Percentiles rank a stretch among this genome's conserved stretches.
Conservation (phyloP, 164 flowering plant species). For the Cinnamomum micranthum region DNA sequence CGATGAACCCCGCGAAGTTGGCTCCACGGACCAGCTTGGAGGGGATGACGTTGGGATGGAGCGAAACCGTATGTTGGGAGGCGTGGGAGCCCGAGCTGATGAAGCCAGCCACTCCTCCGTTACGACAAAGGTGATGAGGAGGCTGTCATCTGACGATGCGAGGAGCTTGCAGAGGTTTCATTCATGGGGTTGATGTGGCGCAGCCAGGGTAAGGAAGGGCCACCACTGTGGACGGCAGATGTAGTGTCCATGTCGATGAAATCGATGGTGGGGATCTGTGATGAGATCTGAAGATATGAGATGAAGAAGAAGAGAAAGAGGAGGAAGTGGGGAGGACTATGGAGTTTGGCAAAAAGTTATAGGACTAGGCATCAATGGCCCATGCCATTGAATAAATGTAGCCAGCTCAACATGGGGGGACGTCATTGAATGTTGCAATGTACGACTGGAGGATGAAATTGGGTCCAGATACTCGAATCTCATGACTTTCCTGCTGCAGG, state of each 20-base stretch:
- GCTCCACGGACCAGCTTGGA: conserved; percentile 50
- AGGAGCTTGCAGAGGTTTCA: background rate
- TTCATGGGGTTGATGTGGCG: background rate
- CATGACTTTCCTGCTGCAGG: too few relatives aligned
- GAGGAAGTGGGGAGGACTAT: too few relatives aligned
- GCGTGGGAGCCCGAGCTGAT: conserved; percentile 30
- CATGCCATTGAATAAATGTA: too few relatives aligned
- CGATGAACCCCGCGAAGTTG: conserved; percentile 40
- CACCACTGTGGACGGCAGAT: background rate
- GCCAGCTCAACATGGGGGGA: too few relatives aligned
- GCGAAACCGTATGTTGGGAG: conserved; percentile 34
- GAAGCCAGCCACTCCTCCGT: conserved; percentile 76
- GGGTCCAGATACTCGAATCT: too few relatives aligned
- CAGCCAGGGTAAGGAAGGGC: background rate
- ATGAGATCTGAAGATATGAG: too few relatives aligned
- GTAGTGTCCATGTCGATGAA: background rate
- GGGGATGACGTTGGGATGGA: conserved; percentile 65
- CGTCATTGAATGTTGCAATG: too few relatives aligned
- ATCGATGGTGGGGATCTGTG: background rate
- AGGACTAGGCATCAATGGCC: too few relatives aligned
- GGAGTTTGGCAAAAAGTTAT: too few relatives aligned
- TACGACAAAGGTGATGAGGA: conserved; percentile 50
- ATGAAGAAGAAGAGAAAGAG: too few relatives aligned
- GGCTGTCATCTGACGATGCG: background rate
- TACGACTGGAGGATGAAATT: too few relatives aligned